Evolutionary conservation across 2,329 filamentous ascomycete genomes (phyloP), one percentile per base, ranked within the genome.

Genomic region (Phialophora expanda): DNA sequence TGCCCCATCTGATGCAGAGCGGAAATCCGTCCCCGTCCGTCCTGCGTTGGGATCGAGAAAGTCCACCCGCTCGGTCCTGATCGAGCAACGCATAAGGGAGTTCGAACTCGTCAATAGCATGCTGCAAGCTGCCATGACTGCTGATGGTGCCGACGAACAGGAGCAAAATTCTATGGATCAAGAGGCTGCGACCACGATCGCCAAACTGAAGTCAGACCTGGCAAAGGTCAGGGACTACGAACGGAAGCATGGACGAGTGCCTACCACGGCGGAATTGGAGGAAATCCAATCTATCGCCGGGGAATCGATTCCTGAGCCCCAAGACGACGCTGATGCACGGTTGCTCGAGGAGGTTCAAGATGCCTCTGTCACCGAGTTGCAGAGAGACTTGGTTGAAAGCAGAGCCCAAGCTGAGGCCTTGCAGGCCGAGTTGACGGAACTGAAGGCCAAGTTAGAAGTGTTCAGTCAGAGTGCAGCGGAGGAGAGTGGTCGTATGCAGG

Each of bases 401-500:
- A 61, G 66, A 24, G 61, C 62, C 22, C 62, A 71, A 22, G 61
- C 65, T 20, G 64, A 62, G 20, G 56, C 69, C 26, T 48, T 71
- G 28, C 66, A 71, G 64, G 74, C 26, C 73, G 79, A 55, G 71
- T 68, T 60, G 68, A 78, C 28, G 66, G 76, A 59, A 68, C 73
- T 51, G 75, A 80, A 67, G 70, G 76, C 54, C 75, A 78, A 66
- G 76, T 74, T 50, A 1, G 75, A 77, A 22, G 76, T 76, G 26
- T 77, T 78, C 3, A 75, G 78, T 38, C 76, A 78, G 26, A 78
- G 75, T 38, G 74, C 79, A 24, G 75, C 80, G 56, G 72, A 72
- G 22, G 79, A 81, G 64, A 75, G 77, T 22, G 44, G 48, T 11
- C 81, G 79, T 62, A 76, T 78, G 28, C 70, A 78, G 59, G 76